These are phyloP conservation scores for Mrakiaceae sp. DNA, from an alignment of 1,284 basidiomycete species.

Conservation along the genomic window DNA sequence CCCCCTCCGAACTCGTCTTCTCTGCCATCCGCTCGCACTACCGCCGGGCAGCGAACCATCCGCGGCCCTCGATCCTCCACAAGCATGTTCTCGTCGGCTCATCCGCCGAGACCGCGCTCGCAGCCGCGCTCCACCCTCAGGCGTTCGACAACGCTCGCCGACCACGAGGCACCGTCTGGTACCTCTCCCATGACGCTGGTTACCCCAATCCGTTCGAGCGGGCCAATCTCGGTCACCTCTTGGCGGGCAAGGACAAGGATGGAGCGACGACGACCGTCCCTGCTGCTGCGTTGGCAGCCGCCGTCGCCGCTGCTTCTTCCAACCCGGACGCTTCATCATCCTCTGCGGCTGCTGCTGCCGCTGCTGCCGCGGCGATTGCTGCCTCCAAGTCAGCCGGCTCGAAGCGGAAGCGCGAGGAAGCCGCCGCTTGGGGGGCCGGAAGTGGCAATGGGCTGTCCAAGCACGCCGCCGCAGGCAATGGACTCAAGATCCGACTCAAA, in stretches of 20 bases:
- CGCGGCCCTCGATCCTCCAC: constrained; percentile 25
- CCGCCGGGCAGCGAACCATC: constrained; percentile 24
- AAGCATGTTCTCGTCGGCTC: constrained; percentile 32
- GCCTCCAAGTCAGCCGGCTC: neutral
- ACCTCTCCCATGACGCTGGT: constrained; percentile 23
- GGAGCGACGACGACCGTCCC: no score
- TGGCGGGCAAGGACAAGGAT: neutral
- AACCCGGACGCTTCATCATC: no score
- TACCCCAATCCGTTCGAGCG: constrained; percentile 12
- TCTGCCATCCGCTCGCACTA: constrained; percentile 31
- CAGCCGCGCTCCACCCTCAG: constrained; percentile 30
- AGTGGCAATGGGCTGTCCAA: no score
- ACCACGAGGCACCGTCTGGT: constrained; percentile 33
- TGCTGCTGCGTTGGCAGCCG: no score
- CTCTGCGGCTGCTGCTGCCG: no score
- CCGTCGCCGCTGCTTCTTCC: no score
- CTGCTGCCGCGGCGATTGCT: no score
- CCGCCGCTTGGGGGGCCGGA: neutral
- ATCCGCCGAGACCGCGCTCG: constrained; percentile 28
- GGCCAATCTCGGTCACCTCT: neutral
- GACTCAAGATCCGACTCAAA: constrained; percentile 11
- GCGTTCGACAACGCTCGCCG: constrained; percentile 25
- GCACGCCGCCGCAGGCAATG: neutral
- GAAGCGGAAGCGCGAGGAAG: constrained; percentile 7
- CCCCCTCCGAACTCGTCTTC: constrained; percentile 28